Evolutionary conservation across 2,329 filamentous ascomycete species (phyloP), one percentile per base, ranked within the genome.

Genomic region (Penicillium sp.): DNA sequence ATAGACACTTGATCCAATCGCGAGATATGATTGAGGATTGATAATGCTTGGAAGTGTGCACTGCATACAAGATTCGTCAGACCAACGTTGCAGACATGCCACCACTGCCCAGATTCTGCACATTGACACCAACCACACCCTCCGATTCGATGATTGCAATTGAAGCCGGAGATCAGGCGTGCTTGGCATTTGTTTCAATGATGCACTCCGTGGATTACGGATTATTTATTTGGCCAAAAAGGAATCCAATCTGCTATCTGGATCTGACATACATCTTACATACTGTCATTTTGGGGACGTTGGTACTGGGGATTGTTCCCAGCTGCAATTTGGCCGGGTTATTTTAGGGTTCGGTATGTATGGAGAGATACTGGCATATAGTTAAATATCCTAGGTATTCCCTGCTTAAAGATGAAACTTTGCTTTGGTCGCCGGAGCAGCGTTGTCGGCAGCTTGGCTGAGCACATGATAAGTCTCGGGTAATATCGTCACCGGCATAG

Each of bases 101-200:
- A 41, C 40, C 21, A 37, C 29, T 15, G 46, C 31, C 15, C 45
- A 41, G 19, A 50, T 42, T 29, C 45, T 38, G 37, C 31, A 13
- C 41, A 33, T 31, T n/a, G 29, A 45, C 27, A 35, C 31, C 45
- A 29, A 50, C 56, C 52, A 46, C 52, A 21, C 13, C 17, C 31
- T 62, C 60, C 49, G 51, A 61, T 62, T 62, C 49, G 60, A 49
- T 10, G 29, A 56, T 61, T 58, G 17, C 17, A 19, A 62, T 54
- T 13, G 19, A 40, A 51, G 41, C 60, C 21, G 41, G 43, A 33
- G 49, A 40, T 33, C 23, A 23, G 21, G 27, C 29, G 47, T 46
- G 31, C 50, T 60, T 38, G 46, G 46, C 25, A 19, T 54, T 27
- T 5, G 23, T 47, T 42, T 37, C 31, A 37, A 23, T 41, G 6